phyloP scores from a whole-genome alignment of 371 early-diverging fungal species.

The Actinomortierella wolfii region DNA sequence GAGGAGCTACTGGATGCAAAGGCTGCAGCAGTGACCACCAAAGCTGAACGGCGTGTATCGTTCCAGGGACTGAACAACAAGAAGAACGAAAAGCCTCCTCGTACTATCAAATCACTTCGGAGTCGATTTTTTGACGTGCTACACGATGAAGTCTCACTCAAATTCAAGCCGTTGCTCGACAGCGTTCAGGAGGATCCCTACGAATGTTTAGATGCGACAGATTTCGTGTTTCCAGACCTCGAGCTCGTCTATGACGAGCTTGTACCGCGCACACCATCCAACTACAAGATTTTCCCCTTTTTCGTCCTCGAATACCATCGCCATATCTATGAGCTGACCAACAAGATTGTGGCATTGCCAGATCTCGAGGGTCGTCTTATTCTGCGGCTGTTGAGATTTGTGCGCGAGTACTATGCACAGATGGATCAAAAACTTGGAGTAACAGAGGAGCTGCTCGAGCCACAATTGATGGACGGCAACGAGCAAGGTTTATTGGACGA shows the following conservation, averaged over 20 bases:
- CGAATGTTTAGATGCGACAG: conserved; percentile 69
- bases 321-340: conserved; percentile 77
- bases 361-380: conserved; percentile 81
- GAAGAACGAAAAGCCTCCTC: conserved; percentile 62
- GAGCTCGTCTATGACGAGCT: conserved; percentile 86
- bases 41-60: conserved; percentile 62
- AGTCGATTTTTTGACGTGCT: conserved; percentile 78
- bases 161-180: conserved; percentile 61
- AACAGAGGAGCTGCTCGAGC: conserved; percentile 89
- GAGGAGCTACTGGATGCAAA: conserved; percentile 88
- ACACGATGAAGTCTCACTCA: conserved; percentile 68
- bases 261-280: conserved; percentile 85
- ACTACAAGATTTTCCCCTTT: conserved; percentile 90
- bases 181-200: conserved; percentile 55
- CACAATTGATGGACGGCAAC: conserved; percentile 88
- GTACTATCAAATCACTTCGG: conserved; percentile 75
- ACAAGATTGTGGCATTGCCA: conserved; percentile 71
- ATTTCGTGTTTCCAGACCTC: conserved; percentile 88
- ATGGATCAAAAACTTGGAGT: conserved; percentile 89
- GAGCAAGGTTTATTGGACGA: conserved; percentile 87
- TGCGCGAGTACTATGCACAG: conserved; percentile 87
- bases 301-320: conserved; percentile 94
- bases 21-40: conserved; percentile 61
- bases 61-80: conserved; percentile 49
- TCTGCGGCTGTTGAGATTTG: conserved; percentile 83